These are phyloP conservation scores for Staphylotrichum tortipilum DNA, from an alignment of 495 filamentous ascomycete species.

Conservation along the genomic window DNA sequence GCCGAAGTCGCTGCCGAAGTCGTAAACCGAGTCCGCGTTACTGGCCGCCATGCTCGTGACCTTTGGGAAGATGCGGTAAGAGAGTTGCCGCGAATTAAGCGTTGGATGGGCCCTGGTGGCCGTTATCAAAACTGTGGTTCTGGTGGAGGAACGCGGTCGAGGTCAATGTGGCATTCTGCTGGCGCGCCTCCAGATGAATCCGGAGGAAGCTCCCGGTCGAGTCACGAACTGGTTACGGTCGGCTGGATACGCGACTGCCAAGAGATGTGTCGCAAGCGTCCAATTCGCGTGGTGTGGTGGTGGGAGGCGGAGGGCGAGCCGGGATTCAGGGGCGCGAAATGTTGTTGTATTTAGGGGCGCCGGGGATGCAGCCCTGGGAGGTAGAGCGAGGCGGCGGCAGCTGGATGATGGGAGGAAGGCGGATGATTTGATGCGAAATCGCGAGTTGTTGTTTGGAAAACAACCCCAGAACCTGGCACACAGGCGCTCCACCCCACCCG, in stretches of 20 bases:
- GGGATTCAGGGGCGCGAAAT: too few species aligned
- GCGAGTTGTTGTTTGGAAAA: constrained; percentile 1
- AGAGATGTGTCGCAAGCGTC: background rate
- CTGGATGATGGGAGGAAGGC: background rate
- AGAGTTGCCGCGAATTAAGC: background rate
- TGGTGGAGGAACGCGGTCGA: too few species aligned
- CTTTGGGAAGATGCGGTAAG: background rate
- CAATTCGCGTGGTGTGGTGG: background rate
- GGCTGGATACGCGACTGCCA: background rate
- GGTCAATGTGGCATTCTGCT: background rate
- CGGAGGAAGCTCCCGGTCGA: background rate
- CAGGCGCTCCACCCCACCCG: background rate
- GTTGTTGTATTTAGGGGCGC: too few species aligned
- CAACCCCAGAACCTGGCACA: background rate
- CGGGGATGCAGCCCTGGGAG: too few species aligned
- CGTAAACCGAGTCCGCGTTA: constrained; percentile 27
- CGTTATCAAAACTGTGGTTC: too few species aligned
- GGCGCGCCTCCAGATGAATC: background rate
- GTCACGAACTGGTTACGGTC: background rate
- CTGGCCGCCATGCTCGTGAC: constrained; percentile 23
- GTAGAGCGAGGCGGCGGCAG: too few species aligned
- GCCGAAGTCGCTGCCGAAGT: constrained; percentile 21
- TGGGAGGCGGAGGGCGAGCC: too few species aligned
- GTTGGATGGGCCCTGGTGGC: background rate
- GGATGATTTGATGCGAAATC: background rate